phyloP scores from a whole-genome alignment of 306 rosid genomes.

The Pachyrhizus erosus region DNA sequence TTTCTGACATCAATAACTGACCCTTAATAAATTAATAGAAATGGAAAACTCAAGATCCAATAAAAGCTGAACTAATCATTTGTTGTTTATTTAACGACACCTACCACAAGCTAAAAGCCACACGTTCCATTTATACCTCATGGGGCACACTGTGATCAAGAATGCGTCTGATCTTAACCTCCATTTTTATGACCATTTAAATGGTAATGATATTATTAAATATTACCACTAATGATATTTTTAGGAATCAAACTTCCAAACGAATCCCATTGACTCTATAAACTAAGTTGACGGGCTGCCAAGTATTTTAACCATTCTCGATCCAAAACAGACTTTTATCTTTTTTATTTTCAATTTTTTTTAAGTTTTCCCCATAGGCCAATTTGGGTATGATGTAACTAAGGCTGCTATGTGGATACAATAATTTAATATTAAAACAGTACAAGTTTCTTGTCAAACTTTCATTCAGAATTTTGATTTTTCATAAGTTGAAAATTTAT shows the following conservation, averaged over 20 bases:
- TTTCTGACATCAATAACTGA: conserved; percentile 8
- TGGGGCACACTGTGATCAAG: conserved; percentile 37
- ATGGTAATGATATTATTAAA: conserved; percentile 10
- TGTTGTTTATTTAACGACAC: conserved; percentile 44
- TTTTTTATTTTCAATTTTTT: background rate
- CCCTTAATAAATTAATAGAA: conserved; percentile 22
- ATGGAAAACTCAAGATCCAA: conserved; percentile 42
- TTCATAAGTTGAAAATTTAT: background rate
- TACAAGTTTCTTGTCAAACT: conserved; percentile 19
- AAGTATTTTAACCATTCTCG: conserved; percentile 11
- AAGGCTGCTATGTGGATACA: conserved; percentile 31
- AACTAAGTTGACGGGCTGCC: conserved; percentile 42
- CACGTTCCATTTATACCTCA: conserved; percentile 28
- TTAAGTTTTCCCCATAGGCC: background rate
- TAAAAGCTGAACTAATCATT: conserved; percentile 51
- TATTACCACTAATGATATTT: conserved; percentile 24
- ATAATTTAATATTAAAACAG: background rate
- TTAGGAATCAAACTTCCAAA: conserved; percentile 38
- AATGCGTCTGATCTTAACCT: conserved; percentile 41
- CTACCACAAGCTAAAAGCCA: conserved; percentile 38
- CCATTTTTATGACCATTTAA: conserved; percentile 8
- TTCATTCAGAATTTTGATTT: conserved; percentile 20
- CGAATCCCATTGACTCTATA: conserved; percentile 47
- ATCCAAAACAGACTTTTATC: conserved; percentile 28
- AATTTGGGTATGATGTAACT: conserved; percentile 26